Base-by-base conservation (phyloP, 805 yeast species). In the Suhomyces canberraensis region DNA sequence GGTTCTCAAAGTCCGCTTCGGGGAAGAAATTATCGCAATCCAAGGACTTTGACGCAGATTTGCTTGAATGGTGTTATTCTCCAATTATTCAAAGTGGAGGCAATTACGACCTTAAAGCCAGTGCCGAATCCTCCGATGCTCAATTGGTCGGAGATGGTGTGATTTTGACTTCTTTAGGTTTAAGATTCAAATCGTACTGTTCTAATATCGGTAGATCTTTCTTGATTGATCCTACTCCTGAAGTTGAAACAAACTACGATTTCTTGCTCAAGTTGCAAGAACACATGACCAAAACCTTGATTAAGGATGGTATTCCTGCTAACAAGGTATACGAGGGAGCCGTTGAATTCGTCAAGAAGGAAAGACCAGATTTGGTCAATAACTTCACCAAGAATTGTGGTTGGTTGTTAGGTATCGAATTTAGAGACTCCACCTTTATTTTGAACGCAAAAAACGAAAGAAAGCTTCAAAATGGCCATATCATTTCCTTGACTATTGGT, bases 51-150 rank as follows among this genome's bases (percentile, higher is more conserved):
- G 95, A 88, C 51, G 68, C 82, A 4, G 79, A 77, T 43, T 76
- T 79, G 45, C 64, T 91, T 15, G 98, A 91, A 58, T 91, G 97
- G 96, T 85, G 95, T 47, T 88, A 86, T 60, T 79, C 89, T 37
- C 97, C 98, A 19, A 85, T 89, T 35, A 75, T 89, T 36, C 95
- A 88, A 64, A 83, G 95, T 48, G 95, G 95, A 37, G 88, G 87
- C 24, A 78, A 79, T 37, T 90, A 80, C 54, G 95, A 89, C 59
- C 69, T 90, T 53, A 81, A 75, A 51, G 90, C 95, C 29, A 80
- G 91, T 39, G 95, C 95, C 1, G 77, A 80, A 39, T 82, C 95
- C 1, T 76, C 78, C 35, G 74, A 78, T 41, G 76, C 77, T 30
- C 76, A 75, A 46, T 66, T 84, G 35, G 73, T 75, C 33, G 83